These are phyloP conservation scores for Boletus reticuloceps DNA, from an alignment of 768 basidiomycete genomes.

Conservation along the genomic window DNA sequence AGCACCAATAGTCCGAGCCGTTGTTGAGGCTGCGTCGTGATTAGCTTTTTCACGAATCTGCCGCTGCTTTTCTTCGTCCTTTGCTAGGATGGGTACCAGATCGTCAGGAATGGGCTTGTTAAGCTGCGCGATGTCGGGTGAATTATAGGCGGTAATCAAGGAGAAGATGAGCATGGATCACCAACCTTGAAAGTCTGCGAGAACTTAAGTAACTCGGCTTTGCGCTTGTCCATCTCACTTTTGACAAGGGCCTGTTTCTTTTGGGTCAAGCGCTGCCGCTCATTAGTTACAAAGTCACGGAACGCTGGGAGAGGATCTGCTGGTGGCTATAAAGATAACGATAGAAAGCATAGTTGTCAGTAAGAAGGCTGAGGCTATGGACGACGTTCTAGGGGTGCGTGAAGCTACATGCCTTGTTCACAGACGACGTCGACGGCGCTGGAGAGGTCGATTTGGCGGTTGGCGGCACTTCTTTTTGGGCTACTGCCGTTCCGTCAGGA, in stretches of 20 bases:
- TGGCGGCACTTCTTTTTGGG: conserved; percentile 42
- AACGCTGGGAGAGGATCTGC: conserved; percentile 82
- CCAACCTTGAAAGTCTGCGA: conserved; percentile 91
- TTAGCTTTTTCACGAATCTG: conserved; percentile 75
- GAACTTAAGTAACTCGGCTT: conserved; percentile 92
- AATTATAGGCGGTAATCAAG: not conserved
- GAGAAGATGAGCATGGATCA: not conserved
- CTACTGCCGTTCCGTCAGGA: conserved; percentile 61
- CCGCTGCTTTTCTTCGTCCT: conserved; percentile 89
- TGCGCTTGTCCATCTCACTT: conserved; percentile 91
- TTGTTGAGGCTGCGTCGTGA: conserved; percentile 60
- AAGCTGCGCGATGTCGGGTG: conserved; percentile 45
- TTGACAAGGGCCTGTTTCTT: conserved; percentile 88
- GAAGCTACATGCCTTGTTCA: conserved; percentile 48
- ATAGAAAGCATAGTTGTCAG: not conserved
- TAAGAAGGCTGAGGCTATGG: conserved; percentile 2
- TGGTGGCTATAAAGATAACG: conserved; percentile 45
- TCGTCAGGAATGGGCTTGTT: conserved; percentile 96
- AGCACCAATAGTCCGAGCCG: conserved; percentile 69
- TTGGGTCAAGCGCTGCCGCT: conserved; percentile 86
- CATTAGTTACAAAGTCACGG: conserved; percentile 88
- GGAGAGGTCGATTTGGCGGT: conserved; percentile 65
- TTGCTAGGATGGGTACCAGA: conserved; percentile 87
- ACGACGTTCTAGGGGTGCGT: not conserved
- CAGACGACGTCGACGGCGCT: conserved; percentile 44